Percentiles rank a stretch among this genome's conserved stretches.
Evolutionary conservation across 257 asterid genomes (phyloP).

Genomic region (Solanum dulcamara): DNA sequence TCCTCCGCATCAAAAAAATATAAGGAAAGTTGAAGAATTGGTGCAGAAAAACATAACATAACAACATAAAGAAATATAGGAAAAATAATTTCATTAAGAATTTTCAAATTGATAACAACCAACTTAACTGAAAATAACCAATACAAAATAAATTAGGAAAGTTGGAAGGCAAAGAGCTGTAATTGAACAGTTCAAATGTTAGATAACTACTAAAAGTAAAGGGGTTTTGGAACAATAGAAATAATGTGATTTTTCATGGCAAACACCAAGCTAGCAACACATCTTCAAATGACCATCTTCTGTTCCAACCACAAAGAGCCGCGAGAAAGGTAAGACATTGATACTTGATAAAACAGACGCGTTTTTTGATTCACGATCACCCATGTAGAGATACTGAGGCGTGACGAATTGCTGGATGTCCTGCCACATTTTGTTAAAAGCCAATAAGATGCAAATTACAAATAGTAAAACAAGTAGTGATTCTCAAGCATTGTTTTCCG

Average conservation of each 20-base stretch:
- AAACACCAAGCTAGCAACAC: constrained; percentile 35
- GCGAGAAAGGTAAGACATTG: constrained; percentile 62
- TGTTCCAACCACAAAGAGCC: constrained; percentile 87
- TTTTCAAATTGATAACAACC: neutral
- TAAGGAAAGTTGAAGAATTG: neutral
- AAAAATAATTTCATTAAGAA: neutral
- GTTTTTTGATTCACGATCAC: constrained; percentile 75
- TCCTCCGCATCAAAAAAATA: neutral
- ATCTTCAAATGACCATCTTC: constrained; percentile 80
- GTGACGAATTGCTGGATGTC: constrained; percentile 44
- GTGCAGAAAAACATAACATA: no score
- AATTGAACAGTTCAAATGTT: neutral
- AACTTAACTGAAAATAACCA: neutral
- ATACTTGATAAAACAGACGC: constrained; percentile 63
- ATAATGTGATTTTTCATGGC: neutral
- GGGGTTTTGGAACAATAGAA: no score
- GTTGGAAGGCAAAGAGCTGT: neutral
- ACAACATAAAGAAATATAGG: neutral
- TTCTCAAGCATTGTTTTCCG: neutral
- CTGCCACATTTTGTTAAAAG: constrained; percentile 22
- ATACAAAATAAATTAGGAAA: neutral
- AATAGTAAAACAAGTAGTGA: neutral
- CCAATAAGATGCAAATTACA: neutral
- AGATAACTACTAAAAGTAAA: no score
- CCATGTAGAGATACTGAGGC: constrained; percentile 72